Evolutionary conservation across 192 early-diverging fungal genomes (phyloP).

Genomic region (Dissophora globulifera): DNA sequence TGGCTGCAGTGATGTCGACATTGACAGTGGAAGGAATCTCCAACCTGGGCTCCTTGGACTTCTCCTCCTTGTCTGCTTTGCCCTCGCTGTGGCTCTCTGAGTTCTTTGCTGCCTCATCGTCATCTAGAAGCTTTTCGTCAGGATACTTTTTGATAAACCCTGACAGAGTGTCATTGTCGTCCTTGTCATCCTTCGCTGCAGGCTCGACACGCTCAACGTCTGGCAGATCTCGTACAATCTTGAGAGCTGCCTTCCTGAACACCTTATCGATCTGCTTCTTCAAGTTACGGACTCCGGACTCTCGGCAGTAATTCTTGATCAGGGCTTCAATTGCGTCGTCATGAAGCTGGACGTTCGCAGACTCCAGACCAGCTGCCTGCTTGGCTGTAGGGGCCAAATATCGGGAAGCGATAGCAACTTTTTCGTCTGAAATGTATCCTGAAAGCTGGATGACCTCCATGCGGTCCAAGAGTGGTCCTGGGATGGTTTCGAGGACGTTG

Average conservation of each 20-base stretch:
- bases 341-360: constrained; percentile 74
- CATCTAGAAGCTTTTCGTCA: constrained; percentile 41
- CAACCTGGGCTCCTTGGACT: constrained; percentile 26
- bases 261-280: constrained; percentile 99
- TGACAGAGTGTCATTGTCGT: constrained; percentile 2
- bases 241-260: constrained; percentile 94
- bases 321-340: constrained; percentile 84
- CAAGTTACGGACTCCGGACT: constrained; percentile 96
- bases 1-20: constrained; percentile 73
- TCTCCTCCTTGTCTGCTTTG: constrained; percentile 2
- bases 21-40: constrained; percentile 62
- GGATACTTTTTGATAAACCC: constrained; percentile 46
- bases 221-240: constrained; percentile 75
- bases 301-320: constrained; percentile 93
- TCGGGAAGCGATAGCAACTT: constrained; percentile 92
- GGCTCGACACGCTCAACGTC: constrained; percentile 43
- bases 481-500: constrained; percentile 97
- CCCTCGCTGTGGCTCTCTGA: constrained; percentile 17
- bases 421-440: constrained; percentile 90
- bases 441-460: constrained; percentile 98
- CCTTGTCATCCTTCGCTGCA: constrained; percentile 24
- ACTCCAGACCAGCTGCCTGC: constrained; percentile 82
- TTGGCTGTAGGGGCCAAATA: constrained; percentile 91
- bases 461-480: constrained; percentile 96
- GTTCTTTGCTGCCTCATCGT: constrained; percentile 31